Evolutionary conservation across 73 alveolate genomes (phyloP).

Genomic region (Paramecium biaurelia): DNA sequence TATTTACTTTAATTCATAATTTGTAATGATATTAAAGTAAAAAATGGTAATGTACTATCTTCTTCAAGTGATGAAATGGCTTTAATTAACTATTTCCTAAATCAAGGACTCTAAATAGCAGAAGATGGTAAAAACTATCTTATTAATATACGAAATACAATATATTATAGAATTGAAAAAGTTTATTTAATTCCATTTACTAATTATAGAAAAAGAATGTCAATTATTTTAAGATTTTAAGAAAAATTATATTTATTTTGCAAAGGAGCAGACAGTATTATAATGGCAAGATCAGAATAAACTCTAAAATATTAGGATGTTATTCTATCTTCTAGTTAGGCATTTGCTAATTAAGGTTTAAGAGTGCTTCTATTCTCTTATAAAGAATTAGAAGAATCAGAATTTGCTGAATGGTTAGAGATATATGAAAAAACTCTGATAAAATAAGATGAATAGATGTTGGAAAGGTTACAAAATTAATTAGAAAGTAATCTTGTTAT

Average conservation of each 20-base stretch:
- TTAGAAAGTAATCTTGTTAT: slow-evolving; percentile 58
- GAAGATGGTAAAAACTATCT: background rate
- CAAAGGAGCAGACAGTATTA: slow-evolving; percentile 87
- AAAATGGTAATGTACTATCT: slow-evolving; percentile 55
- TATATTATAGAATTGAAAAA: background rate
- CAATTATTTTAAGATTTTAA: background rate
- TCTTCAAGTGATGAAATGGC: slow-evolving; percentile 98
- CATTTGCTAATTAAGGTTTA: slow-evolving; percentile 76
- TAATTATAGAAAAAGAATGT: slow-evolving; percentile 3
- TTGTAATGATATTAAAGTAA: slow-evolving; percentile 20
- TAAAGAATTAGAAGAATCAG: slow-evolving; percentile 58
- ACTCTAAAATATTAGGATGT: background rate
- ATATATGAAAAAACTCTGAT: slow-evolving; percentile 55
- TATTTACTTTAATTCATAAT: background rate
- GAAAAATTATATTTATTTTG: slow-evolving; percentile 36
- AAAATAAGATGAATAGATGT: slow-evolving; percentile 7
- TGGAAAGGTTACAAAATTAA: slow-evolving; percentile 51
- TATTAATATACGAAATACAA: background rate
- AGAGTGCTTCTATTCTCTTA: slow-evolving; percentile 73
- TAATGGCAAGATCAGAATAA: slow-evolving; percentile 44
- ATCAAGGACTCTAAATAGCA: slow-evolving; percentile 68
- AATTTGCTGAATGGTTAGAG: slow-evolving; percentile 54
- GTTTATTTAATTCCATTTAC: background rate
- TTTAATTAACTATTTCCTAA: slow-evolving; percentile 84
- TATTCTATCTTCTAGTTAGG: background rate